A percentile compares a stretch with the other conserved stretches of the same genome.
Evolutionary conservation across 208 protist genomes (phyloP).

Genomic region (Trypanosomatidae sp.): DNA sequence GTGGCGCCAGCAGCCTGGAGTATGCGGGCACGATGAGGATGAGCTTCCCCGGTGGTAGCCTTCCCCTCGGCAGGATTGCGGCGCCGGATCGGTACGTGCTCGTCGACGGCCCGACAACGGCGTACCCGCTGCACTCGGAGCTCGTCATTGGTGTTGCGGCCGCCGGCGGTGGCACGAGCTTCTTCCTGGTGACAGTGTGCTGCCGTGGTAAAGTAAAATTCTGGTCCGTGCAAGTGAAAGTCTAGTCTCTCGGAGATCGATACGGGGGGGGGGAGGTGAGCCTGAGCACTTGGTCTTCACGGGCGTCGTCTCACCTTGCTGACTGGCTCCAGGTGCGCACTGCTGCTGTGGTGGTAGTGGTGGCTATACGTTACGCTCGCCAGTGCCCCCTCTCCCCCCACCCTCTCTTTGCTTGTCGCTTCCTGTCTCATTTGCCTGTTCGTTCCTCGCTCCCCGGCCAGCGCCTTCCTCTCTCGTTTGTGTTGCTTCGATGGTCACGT

Average conservation of each 20-base stretch:
- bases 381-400: neutral
- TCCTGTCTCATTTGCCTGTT: too few species aligned
- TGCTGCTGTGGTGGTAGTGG: neutral
- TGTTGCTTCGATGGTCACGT: too few species aligned
- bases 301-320: neutral
- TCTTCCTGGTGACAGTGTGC: conserved; percentile 71
- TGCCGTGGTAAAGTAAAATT: conserved; percentile 74
- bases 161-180: conserved; percentile 66
- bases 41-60: neutral
- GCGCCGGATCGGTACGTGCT: conserved; percentile 31
- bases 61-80: neutral
- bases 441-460: too few species aligned
- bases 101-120: conserved; percentile 39
- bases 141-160: conserved; percentile 39
- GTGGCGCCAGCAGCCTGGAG: neutral
- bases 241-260: conserved; percentile 8
- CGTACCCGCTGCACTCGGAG: conserved; percentile 55
- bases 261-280: conserved; percentile 1
- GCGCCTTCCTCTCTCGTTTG: too few species aligned
- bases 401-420: neutral
- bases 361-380: too few species aligned
- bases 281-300: neutral
- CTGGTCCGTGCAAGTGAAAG: conserved; percentile 52
- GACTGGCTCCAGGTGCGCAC: neutral
- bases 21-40: neutral